Base-by-base conservation (phyloP, 2,329 filamentous ascomycete genomes). In the Xylariales sp. region DNA sequence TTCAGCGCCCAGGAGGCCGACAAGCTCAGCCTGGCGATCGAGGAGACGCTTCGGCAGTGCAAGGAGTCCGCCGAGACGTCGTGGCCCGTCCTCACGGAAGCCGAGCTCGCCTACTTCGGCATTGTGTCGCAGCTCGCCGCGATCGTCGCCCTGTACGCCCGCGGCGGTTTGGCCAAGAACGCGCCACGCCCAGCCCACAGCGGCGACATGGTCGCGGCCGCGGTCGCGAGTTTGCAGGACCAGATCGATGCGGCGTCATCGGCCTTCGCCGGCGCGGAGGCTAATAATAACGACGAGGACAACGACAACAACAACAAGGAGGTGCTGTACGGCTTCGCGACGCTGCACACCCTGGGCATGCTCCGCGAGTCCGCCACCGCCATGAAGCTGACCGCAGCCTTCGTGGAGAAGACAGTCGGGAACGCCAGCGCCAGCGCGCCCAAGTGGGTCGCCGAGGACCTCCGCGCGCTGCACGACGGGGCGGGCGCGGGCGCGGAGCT, bases 301-400 rank as follows among this genome's bases (percentile, higher is more conserved):
- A n/a, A n/a, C n/a, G n/a, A n/a, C n/a, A n/a, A n/a, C n/a, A n/a
- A n/a, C n/a, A n/a, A n/a, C n/a, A n/a, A n/a, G n/a, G n/a, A n/a
- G n/a, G n/a, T n/a, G n/a, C 49, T 65, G 16, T 34, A 51, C 18
- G 49, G 54, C 12, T 44, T 69, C 6, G 47, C 55, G 1, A 45
- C 54, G 30, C 47, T 62, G 15, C 65, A 67, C 48, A 51, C 53
- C 28, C 48, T 66, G 42, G 55, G 62, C 18, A 50, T 59, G 48
- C 44, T 65, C 6, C 62, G 63, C 29, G 65, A 67, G 30, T 53
- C 62, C 0, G 53, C 59, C 1, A 36, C 62, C 2, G 59, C 53
- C 2, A 40, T 55, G 13, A 59, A 56, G 35, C 46, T 61, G 18
- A 55, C 56, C 11, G 49, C 49, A 0, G 50, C 49, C 7, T 62